phyloP scores from a whole-genome alignment of 352 stramenopile genomes.

The Elongisporangium anandrum region DNA sequence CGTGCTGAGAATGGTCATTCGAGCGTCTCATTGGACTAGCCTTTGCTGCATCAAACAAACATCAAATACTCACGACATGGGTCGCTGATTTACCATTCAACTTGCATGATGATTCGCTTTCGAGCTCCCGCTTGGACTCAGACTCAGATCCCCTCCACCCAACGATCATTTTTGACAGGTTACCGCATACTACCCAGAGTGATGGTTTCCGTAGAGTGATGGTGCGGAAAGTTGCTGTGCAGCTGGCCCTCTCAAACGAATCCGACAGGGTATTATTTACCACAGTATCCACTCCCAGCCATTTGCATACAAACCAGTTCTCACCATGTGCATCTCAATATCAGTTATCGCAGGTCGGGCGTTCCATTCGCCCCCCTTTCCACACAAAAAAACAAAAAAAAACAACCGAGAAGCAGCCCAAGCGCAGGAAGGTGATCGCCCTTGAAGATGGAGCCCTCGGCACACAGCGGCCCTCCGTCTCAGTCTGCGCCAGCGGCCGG shows the following conservation, averaged over 20 bases:
- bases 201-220: slow-evolving; percentile 42
- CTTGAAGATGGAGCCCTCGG: background rate
- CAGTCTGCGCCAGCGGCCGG: background rate
- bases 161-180: background rate
- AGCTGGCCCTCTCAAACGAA: slow-evolving; percentile 7
- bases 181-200: slow-evolving; percentile 8
- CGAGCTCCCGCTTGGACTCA: too few relatives aligned
- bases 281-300: background rate
- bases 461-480: background rate
- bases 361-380: background rate
- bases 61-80: too few relatives aligned
- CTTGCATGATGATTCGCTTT: too few relatives aligned
- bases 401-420: background rate
- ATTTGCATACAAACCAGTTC: background rate
- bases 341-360: background rate
- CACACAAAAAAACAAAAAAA: background rate
- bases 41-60: too few relatives aligned
- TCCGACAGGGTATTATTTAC: slow-evolving; percentile 8
- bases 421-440: background rate
- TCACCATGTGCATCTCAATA: background rate
- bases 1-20: too few relatives aligned
- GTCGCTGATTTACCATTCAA: too few relatives aligned
- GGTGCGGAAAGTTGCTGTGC: slow-evolving; percentile 57
- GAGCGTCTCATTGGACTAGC: too few relatives aligned
- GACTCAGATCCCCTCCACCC: background rate